Conservation (phyloP, 768 basidiomycete species). For the Kwoniella botswanensis region DNA sequence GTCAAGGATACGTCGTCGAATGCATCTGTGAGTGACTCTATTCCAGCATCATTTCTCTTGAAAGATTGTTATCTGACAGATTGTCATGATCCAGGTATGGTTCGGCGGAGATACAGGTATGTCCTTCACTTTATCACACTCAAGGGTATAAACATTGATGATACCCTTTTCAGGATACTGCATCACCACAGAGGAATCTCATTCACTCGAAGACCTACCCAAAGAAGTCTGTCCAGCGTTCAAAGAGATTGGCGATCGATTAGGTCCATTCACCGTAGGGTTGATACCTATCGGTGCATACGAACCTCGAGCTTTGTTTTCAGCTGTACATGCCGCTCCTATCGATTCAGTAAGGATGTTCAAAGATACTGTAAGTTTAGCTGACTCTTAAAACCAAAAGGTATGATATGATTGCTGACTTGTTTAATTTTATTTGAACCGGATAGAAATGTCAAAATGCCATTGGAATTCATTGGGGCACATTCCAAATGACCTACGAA, state of each 20-base stretch:
- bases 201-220: constrained; percentile 46
- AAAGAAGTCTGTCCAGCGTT: constrained; percentile 71
- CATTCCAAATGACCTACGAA: constrained; percentile 49
- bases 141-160: background rate
- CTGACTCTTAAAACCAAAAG: background rate
- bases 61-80: no score
- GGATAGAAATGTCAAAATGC: constrained; percentile 62
- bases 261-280: constrained; percentile 71
- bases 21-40: constrained; percentile 27
- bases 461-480: constrained; percentile 73
- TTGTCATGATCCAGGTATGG: constrained; percentile 38
- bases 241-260: constrained; percentile 69
- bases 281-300: constrained; percentile 67
- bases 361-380: constrained; percentile 65
- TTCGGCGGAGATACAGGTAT: constrained; percentile 76
- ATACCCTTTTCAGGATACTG: constrained; percentile 48
- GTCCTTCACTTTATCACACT: constrained; percentile 55
- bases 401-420: background rate
- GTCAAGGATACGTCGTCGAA: constrained; percentile 58
- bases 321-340: constrained; percentile 69
- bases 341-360: constrained; percentile 72
- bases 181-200: constrained; percentile 41
- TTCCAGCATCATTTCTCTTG: background rate
- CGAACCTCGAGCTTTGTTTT: constrained; percentile 59
- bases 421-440: background rate